Conservation (phyloP, 352 stramenopile species). For the Globisporangium okanoganense region DNA sequence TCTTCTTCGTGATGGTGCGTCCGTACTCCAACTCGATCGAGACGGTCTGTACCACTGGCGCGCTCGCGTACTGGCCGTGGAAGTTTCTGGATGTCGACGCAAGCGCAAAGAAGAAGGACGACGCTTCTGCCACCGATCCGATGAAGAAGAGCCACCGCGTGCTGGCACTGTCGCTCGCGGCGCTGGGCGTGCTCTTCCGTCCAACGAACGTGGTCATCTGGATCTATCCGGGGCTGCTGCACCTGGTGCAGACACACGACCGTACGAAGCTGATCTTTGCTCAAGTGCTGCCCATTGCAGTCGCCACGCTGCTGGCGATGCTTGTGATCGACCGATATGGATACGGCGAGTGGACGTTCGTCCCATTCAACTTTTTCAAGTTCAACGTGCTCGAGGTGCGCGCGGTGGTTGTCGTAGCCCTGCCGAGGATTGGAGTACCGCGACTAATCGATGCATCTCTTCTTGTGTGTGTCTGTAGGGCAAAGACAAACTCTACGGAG, state of each 20-base stretch:
- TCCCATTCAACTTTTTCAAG: conserved; percentile 84
- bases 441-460: neutral
- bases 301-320: conserved; percentile 48
- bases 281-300: conserved; percentile 57
- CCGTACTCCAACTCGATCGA: conserved; percentile 87
- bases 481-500: conserved; percentile 79
- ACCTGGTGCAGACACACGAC: conserved; percentile 48
- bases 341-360: conserved; percentile 83
- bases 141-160: conserved; percentile 30
- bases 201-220: conserved; percentile 78
- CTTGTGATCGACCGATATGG: conserved; percentile 68
- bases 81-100: conserved; percentile 35
- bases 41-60: conserved; percentile 70
- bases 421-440: neutral
- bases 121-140: conserved; percentile 5
- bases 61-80: conserved; percentile 79
- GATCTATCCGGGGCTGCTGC: conserved; percentile 59
- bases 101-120: conserved; percentile 44
- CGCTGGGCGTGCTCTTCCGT: conserved; percentile 75
- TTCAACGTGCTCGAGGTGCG: conserved; percentile 82
- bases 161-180: conserved; percentile 50
- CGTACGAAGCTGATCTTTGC: conserved; percentile 33
- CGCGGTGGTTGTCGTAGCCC: neutral
- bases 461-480: conserved; percentile 30
- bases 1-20: conserved; percentile 82